These are phyloP conservation scores for Taphrina pruni DNA, from an alignment of 1,139 yeast species.

Conservation along the genomic window DNA sequence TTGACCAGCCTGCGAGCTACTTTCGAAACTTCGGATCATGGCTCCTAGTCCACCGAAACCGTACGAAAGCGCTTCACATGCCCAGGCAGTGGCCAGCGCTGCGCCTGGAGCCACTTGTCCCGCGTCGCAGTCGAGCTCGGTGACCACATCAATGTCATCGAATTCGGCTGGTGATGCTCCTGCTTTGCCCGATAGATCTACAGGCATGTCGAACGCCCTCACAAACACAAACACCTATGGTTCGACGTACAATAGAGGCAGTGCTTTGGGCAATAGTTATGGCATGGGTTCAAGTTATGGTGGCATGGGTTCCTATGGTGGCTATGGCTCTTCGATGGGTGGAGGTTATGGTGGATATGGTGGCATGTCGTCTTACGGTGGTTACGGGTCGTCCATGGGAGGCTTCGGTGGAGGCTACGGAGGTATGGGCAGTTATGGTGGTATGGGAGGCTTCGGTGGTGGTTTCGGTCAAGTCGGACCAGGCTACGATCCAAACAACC, in stretches of 20 bases:
- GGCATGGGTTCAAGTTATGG: constrained; percentile 40
- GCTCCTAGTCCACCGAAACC: constrained; percentile 40
- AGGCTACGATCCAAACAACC: constrained; percentile 37
- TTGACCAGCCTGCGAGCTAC: background rate
- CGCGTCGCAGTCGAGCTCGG: background rate
- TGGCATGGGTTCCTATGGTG: constrained; percentile 32
- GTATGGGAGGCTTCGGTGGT: constrained; percentile 19
- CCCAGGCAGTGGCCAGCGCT: constrained; percentile 30
- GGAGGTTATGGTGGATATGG: constrained; percentile 18
- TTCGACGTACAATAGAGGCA: constrained; percentile 15
- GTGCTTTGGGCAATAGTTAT: constrained; percentile 29
- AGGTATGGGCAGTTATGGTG: constrained; percentile 24
- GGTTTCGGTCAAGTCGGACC: constrained; percentile 22
- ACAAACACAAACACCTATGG: constrained; percentile 28
- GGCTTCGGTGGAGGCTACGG: constrained; percentile 28
- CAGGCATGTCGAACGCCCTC: constrained; percentile 19
- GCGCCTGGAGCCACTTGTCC: constrained; percentile 29
- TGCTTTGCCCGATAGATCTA: constrained; percentile 27
- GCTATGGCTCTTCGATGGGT: constrained; percentile 33
- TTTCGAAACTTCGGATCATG: background rate
- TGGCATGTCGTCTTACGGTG: constrained; percentile 34
- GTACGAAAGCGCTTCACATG: constrained; percentile 28
- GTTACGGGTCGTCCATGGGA: constrained; percentile 29
- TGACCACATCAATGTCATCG: background rate
- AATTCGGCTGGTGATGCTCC: constrained; percentile 13